Evolutionary conservation across 2,329 filamentous ascomycete genomes (phyloP), one percentile per base, ranked within the genome.

Genomic region (Aureobasidium sp.): DNA sequence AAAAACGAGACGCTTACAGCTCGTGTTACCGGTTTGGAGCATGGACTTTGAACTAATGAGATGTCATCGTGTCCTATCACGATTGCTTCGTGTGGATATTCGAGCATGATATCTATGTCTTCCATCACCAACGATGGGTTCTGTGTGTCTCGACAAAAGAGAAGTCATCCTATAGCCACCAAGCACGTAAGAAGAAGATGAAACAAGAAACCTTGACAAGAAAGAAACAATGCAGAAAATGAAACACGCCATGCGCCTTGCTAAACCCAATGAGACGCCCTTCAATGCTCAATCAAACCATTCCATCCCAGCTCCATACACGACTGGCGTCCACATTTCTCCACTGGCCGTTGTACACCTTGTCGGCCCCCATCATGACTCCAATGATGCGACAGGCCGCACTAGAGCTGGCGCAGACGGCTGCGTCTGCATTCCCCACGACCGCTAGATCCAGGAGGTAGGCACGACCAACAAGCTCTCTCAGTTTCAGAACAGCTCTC

Each of bases 311-410:
- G 34, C 65, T 69, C 72, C 72, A 74, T 5, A 48, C 50, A 59
- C 72, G 65, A 0, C 81, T 80, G 1, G 87, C 87, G 71, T 93
- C 89, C n/a, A 96, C 82, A 74, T 95, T 95, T 62, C 84, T 79
- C 89, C 90, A 95, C 48, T 79, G 78, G 1, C 79, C 80, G 21
- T 79, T 73, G 37, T 77, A 77, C 64, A 91, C 80, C 34, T 78
- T 80, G 41, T 92, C 87, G 89, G 89, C 92, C 0, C 91, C 91
- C 85, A 94, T 85, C 86, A 95, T 91, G 44, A 96, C 89, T 2
- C 84, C 91, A 64, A 95, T 72, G 59, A 95, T 69, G 27, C 89
- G 82, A 72, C 91, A 96, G 4, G 72, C 78, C 16, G 75, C 72
- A 64, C 86, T 84, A 67, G 87, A 90, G 29, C 92, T 86, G 3